A percentile compares a stretch with the other conserved stretches of the same genome.
Evolutionary conservation across 2,329 filamentous ascomycete species (phyloP).

Genomic region (Fusarium begoniae): DNA sequence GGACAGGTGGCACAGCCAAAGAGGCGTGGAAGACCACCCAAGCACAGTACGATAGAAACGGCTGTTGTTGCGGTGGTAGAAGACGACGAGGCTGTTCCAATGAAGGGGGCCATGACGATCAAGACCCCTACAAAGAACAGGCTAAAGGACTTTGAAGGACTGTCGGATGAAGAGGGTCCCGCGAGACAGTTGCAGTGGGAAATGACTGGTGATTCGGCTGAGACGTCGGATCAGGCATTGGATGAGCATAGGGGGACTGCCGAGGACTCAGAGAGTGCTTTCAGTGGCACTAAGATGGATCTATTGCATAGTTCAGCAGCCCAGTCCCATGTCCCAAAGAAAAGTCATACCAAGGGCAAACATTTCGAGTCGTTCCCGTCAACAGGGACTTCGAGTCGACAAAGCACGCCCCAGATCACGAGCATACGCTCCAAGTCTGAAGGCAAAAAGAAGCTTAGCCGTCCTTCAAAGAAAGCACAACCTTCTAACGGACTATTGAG

Average conservation of each 20-base stretch:
- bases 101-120: conserved; percentile 47
- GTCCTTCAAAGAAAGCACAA: background rate
- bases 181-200: conserved; percentile 44
- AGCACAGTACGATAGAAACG: conserved; percentile 46
- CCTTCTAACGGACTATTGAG: background rate
- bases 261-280: background rate
- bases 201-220: background rate
- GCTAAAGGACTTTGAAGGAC: conserved; percentile 43
- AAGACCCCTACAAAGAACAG: conserved; percentile 49
- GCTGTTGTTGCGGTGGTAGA: conserved; percentile 44
- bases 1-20: conserved; percentile 18
- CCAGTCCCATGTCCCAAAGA: background rate
- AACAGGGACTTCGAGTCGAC: background rate
- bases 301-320: background rate
- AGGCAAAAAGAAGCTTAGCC: background rate
- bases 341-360: background rate
- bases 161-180: conserved; percentile 45
- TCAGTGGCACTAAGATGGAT: background rate
- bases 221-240: background rate
- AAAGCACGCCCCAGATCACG: conserved; percentile 8
- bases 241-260: background rate
- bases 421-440: background rate
- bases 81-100: conserved; percentile 37
- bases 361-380: conserved; percentile 5
- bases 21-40: conserved; percentile 44